These are phyloP conservation scores for Ampelomyces quisqualis DNA, from an alignment of 2,329 filamentous ascomycete genomes.

Conservation along the genomic window DNA sequence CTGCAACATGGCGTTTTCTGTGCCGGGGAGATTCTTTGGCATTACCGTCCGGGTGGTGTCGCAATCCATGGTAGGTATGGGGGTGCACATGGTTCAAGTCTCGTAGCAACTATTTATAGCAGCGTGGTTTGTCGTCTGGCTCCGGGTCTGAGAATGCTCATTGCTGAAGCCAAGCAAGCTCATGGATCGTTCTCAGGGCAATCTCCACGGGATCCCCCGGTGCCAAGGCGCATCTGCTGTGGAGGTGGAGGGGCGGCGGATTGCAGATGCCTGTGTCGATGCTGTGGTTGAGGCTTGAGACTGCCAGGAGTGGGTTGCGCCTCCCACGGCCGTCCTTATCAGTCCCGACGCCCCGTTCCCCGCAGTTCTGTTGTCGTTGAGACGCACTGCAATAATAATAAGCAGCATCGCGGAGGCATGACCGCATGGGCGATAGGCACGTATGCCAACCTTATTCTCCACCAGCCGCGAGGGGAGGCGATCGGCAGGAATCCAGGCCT, in stretches of 20 bases:
- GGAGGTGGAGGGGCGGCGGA: constrained; percentile 3
- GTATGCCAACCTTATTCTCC: too few relatives aligned
- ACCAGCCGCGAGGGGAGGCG: constrained; percentile 8
- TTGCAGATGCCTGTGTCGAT: background rate
- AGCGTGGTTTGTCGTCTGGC: too few relatives aligned
- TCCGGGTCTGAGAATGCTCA: too few relatives aligned
- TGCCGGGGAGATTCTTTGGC: background rate
- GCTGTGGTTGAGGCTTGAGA: constrained; percentile 3
- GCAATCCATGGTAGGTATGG: background rate
- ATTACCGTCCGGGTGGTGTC: background rate
- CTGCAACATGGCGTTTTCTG: background rate
- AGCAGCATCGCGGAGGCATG: too few relatives aligned
- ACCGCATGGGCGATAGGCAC: too few relatives aligned
- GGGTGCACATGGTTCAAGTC: background rate
- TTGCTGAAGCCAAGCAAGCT: background rate
- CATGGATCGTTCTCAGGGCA: background rate
- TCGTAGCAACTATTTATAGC: background rate
- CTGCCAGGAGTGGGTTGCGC: background rate
- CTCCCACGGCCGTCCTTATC: background rate
- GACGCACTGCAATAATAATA: constrained; percentile 1
- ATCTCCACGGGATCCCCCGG: constrained; percentile 2
- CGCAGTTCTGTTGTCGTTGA: constrained; percentile 1
- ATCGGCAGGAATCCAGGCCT: constrained; percentile 17
- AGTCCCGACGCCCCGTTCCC: background rate
- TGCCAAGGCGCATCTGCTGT: background rate